Percentiles rank a stretch among this genome's conserved stretches.
Conservation (phyloP, 148 eudicot genomes). For the Chenopodium formosanum region DNA sequence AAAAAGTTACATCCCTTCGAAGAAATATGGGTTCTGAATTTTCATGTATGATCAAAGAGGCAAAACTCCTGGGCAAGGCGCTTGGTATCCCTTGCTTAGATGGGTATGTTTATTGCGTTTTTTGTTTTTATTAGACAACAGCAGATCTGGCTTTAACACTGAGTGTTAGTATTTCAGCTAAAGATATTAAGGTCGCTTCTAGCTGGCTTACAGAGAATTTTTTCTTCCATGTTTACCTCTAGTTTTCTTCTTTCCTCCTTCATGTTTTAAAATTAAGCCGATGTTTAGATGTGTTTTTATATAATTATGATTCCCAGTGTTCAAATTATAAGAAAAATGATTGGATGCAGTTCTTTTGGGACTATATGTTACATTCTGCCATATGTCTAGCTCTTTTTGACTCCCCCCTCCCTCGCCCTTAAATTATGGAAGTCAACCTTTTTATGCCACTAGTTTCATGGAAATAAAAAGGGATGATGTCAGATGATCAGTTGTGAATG, state of each 20-base stretch:
- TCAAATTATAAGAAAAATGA: neutral
- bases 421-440: neutral
- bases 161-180: neutral
- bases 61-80: conserved; percentile 62
- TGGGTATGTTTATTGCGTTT: conserved; percentile 46
- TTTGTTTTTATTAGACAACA: neutral
- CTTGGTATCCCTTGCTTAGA: conserved; percentile 90
- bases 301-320: neutral
- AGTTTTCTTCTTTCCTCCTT: neutral
- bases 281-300: neutral
- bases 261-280: neutral
- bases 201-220: neutral
- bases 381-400: neutral
- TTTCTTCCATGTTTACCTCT: neutral
- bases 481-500: neutral
- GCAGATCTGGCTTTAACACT: neutral
- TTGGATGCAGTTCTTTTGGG: neutral
- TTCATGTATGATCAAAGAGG: conserved; percentile 88
- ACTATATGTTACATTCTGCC: neutral
- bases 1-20: conserved; percentile 46
- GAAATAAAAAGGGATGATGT: neutral
- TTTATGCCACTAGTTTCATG: neutral
- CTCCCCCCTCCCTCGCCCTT: neutral
- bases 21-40: conserved; percentile 93
- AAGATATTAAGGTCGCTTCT: neutral